Base-by-base conservation (phyloP, 768 basidiomycete species). In the Hericium erinaceus region DNA sequence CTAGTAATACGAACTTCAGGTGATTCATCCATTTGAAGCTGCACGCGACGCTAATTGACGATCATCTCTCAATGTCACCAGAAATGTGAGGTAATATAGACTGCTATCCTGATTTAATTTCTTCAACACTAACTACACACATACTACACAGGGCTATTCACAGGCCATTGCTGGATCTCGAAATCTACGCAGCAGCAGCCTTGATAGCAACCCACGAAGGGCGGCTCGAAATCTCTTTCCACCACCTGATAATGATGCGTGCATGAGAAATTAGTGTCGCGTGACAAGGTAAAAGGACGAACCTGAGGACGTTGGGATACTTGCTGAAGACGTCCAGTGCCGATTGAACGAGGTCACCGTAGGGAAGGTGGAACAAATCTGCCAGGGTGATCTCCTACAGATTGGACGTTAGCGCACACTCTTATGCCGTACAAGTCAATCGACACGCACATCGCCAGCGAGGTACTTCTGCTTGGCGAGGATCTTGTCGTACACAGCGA, bases 311-410 rank as follows among this genome's bases (percentile, higher is more conserved):
- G 58, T 80, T 77, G 7, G 78, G 77, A 61, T 72, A 52, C 33
- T 69, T 60, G 38, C 65, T 66, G 18, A 80, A 58, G 10, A 73
- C 57, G 10, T 69, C 61, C 44, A 61, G 58, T 1, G 72, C 74
- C 1, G 60, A 57, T 1, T 7, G 13, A 18, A 46, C 56, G 28
- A 76, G 61, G n/a, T 49, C 54, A 18, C 75, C 78, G 52, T 75
- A 77, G 0, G 82, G 76, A 37, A 85, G 65, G 65, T 84, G 82
- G 67, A 76, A 77, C 11, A 85, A 71, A 64, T 85, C 84, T 3
- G 79, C 81, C 1, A 84, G 70, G 7, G 80, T 82, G 54, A 85
- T 20, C 28, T 68, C 63, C 72, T 77, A 58, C 9, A 40, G 4
- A 24, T 28, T 4, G 7, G 7, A 1, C 20, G n/a, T 54, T 15